Evolutionary conservation across 495 filamentous ascomycete genomes (phyloP).

Genomic region (Xylaria scruposa): DNA sequence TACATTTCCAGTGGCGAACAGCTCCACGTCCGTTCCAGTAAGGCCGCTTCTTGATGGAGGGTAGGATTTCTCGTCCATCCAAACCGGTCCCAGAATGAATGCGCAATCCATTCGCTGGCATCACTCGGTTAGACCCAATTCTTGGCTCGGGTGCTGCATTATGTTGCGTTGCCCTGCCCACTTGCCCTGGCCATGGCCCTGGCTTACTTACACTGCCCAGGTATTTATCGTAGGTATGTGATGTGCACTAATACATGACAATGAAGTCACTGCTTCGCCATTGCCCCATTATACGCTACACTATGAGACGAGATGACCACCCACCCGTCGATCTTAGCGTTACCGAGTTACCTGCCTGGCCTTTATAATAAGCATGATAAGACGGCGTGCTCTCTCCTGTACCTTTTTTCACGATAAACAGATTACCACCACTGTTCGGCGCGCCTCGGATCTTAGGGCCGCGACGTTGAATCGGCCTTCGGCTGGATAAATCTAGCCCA

Average conservation of each 20-base stretch:
- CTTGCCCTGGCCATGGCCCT: slow-evolving; percentile 15
- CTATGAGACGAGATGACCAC: slow-evolving; percentile 14
- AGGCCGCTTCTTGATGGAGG: slow-evolving; percentile 19
- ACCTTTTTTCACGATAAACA: slow-evolving; percentile 14
- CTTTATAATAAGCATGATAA: neutral
- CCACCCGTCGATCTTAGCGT: slow-evolving; percentile 15
- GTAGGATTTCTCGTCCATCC: slow-evolving; percentile 19
- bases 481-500: slow-evolving; percentile 17
- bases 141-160: slow-evolving; percentile 1
- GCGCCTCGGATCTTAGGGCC: slow-evolving; percentile 11
- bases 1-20: slow-evolving; percentile 17
- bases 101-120: slow-evolving; percentile 13
- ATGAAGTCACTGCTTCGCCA: slow-evolving; percentile 24
- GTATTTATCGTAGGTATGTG: too few species aligned
- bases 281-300: neutral
- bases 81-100: neutral
- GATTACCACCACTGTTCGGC: neutral
- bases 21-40: neutral
- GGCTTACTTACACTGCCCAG: neutral
- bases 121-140: slow-evolving; percentile 19
- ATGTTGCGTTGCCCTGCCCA: slow-evolving; percentile 18
- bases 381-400: slow-evolving; percentile 7
- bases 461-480: slow-evolving; percentile 12
- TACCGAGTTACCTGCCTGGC: slow-evolving; percentile 1
- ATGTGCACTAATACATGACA: neutral